phyloP scores from a whole-genome alignment of 768 basidiomycete genomes.

The Lactarius sanguifluus region DNA sequence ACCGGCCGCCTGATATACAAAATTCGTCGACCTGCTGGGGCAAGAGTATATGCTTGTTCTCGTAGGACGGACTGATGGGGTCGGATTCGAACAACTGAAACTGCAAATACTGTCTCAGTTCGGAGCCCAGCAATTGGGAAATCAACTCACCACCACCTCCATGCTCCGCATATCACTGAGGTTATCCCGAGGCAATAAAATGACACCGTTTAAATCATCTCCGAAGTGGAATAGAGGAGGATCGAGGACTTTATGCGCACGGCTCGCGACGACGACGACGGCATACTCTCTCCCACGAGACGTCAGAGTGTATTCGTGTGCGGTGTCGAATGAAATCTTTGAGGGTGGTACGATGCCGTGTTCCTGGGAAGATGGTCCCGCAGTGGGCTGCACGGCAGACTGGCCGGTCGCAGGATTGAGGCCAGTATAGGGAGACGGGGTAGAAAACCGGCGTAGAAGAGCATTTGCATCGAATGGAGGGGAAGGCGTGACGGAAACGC shows the following conservation, averaged over 20 bases:
- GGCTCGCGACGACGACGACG: slow-evolving; percentile 14
- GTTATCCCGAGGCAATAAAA: slow-evolving; percentile 11
- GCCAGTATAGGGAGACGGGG: slow-evolving; percentile 10
- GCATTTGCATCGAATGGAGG: not conserved
- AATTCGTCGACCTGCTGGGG: slow-evolving; percentile 12
- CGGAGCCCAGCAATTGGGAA: too few species aligned
- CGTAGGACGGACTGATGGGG: not conserved
- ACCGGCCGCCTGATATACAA: not conserved
- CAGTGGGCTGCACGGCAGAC: not conserved
- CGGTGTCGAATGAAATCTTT: not conserved
- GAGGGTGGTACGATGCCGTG: not conserved
- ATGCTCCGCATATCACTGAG: slow-evolving; percentile 13
- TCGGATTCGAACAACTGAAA: slow-evolving; percentile 15
- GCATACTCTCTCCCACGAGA: slow-evolving; percentile 25
- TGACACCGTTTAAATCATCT: slow-evolving; percentile 18
- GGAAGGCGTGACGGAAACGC: not conserved
- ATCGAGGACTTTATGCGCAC: not conserved
- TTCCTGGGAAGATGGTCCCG: not conserved
- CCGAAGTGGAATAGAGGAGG: slow-evolving; percentile 15
- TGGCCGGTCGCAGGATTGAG: not conserved
- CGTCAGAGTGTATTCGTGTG: slow-evolving; percentile 4
- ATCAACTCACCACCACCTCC: slow-evolving; percentile 23
- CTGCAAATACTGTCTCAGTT: slow-evolving; percentile 7
- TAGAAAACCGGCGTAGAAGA: slow-evolving; percentile 14
- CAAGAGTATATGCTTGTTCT: slow-evolving; percentile 3